Conservation (phyloP, 306 rosid species). For the Oxytropis ochrocephala region DNA sequence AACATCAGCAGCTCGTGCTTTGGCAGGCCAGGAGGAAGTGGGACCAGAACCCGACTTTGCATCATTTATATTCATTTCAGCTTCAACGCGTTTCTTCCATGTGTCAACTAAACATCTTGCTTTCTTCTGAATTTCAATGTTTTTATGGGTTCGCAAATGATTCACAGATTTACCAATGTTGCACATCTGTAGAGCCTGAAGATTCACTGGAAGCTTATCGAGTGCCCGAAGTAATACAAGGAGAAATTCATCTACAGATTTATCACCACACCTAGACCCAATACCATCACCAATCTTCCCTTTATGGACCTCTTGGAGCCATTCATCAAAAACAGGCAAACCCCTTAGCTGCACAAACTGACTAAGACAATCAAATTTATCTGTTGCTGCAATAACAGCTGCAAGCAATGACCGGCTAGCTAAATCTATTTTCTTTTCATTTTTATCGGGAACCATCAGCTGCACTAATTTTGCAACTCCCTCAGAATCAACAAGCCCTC, state of each 20-base stretch:
- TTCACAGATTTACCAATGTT: slow-evolving; percentile 83
- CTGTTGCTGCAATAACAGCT: slow-evolving; percentile 71
- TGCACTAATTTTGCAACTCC: slow-evolving; percentile 77
- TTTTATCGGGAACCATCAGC: slow-evolving; percentile 62
- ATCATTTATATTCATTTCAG: slow-evolving; percentile 72
- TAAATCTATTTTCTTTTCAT: slow-evolving; percentile 66
- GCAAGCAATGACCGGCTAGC: slow-evolving; percentile 67
- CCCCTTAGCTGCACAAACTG: slow-evolving; percentile 71
- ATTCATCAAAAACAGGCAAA: slow-evolving; percentile 75
- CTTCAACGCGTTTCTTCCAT: slow-evolving; percentile 92
- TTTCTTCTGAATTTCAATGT: slow-evolving; percentile 71
- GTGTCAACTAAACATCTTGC: slow-evolving; percentile 78
- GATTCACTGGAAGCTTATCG: slow-evolving; percentile 73
- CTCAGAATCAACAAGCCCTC: slow-evolving; percentile 61
- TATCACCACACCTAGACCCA: slow-evolving; percentile 57
- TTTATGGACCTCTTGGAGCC: slow-evolving; percentile 88
- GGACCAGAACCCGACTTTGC: slow-evolving; percentile 58
- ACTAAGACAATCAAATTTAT: slow-evolving; percentile 58
- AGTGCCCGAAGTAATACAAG: slow-evolving; percentile 73
- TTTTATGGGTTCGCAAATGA: slow-evolving; percentile 65
- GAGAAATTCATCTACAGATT: slow-evolving; percentile 73
- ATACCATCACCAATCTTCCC: slow-evolving; percentile 63
- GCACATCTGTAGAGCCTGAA: slow-evolving; percentile 63
- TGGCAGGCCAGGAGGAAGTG: slow-evolving; percentile 52
- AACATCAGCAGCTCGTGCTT: slow-evolving; percentile 49